Percentiles rank a stretch among this genome's conserved stretches.
These are phyloP conservation scores for Ogataea corticis DNA, from an alignment of 805 yeast species.

Conservation along the genomic window DNA sequence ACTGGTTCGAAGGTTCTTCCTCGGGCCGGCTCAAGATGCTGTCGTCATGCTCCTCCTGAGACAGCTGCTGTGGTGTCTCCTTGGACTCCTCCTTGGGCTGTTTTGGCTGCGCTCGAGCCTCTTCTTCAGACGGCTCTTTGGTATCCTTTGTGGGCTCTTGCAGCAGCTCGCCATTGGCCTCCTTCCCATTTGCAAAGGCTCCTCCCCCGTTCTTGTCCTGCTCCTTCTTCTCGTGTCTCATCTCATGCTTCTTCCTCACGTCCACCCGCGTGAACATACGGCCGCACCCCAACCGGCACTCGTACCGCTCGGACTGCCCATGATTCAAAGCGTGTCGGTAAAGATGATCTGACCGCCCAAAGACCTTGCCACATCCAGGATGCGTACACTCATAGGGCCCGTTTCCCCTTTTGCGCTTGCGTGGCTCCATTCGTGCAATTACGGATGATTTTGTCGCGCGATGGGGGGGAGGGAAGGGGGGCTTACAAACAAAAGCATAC, in stretches of 20 bases:
- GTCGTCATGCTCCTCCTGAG: no score
- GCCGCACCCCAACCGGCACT: conserved; percentile 51
- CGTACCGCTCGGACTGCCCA: conserved; percentile 41
- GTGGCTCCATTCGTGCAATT: neutral
- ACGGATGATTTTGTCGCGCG: neutral
- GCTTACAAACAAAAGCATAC: no score
- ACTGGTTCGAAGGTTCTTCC: no score
- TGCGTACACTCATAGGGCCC: conserved; percentile 35
- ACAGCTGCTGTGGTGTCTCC: no score
- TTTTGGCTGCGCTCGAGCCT: no score
- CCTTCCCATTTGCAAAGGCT: no score
- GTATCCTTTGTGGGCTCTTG: no score
- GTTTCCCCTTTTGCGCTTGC: conserved; percentile 12
- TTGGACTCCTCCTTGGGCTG: no score
- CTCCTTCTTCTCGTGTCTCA: conserved; percentile 36
- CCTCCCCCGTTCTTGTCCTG: conserved; percentile 11
- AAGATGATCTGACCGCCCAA: conserved; percentile 59
- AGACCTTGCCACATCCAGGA: conserved; percentile 50
- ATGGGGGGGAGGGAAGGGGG: neutral
- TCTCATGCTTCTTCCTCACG: conserved; percentile 44
- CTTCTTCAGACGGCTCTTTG: no score
- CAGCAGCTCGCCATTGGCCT: no score
- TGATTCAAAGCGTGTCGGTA: conserved; percentile 59
- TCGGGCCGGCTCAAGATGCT: no score
- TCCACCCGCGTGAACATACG: conserved; percentile 57